A percentile compares a stretch with the other conserved stretches of the same genome.
Conservation (phyloP, 495 filamentous ascomycete species). For the Trichodelitschia bisporula region DNA sequence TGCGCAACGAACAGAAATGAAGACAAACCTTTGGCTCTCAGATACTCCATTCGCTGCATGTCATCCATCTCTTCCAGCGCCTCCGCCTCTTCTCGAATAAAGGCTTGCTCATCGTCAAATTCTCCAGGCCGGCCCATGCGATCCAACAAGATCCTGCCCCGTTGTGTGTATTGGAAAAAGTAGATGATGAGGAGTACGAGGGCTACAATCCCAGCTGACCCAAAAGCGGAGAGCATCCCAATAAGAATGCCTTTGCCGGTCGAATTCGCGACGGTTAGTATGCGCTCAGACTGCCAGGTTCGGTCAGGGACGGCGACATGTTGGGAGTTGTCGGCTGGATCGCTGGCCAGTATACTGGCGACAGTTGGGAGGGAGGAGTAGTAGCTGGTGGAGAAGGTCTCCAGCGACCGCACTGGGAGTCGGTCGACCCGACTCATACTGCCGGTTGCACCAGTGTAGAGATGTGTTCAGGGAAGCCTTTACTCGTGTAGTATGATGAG, state of each 20-base stretch:
- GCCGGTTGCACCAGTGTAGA: too few relatives aligned
- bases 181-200: constrained; percentile 67
- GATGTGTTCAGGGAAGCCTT: too few relatives aligned
- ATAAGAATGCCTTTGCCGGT: constrained; percentile 73
- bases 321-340: too few relatives aligned
- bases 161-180: constrained; percentile 76
- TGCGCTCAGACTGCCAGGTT: too few relatives aligned
- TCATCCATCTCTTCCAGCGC: constrained; percentile 94
- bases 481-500: too few relatives aligned
- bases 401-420: too few relatives aligned
- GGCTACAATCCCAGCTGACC: constrained; percentile 63
- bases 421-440: too few relatives aligned
- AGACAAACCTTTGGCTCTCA: constrained; percentile 73
- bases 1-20: not conserved
- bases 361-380: too few relatives aligned
- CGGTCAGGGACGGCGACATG: too few relatives aligned
- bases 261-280: too few relatives aligned
- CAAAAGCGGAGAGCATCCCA: constrained; percentile 88
- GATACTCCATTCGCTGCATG: constrained; percentile 64
- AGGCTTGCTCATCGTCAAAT: constrained; percentile 92
- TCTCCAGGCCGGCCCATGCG: constrained; percentile 83
- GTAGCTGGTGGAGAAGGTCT: too few relatives aligned
- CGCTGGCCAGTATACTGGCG: too few relatives aligned
- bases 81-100: constrained; percentile 76
- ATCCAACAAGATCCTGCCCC: constrained; percentile 80